Base-by-base conservation (phyloP, 495 filamentous ascomycete genomes). In the Annulohypoxylon stygium region DNA sequence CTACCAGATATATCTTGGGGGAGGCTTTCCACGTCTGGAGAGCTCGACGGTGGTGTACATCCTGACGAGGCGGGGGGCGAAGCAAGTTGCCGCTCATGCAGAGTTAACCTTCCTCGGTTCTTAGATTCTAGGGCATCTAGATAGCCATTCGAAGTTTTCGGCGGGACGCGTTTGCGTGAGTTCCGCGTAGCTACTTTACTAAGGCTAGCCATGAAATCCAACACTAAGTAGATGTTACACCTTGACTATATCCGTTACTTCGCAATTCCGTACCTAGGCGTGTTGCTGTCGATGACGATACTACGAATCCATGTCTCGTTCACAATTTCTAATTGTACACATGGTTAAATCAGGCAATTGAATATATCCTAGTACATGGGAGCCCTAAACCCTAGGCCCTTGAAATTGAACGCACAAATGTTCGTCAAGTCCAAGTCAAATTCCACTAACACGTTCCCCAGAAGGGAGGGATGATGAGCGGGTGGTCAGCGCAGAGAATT, bases 21-120 rank as follows among this genome's bases (percentile, higher is more conserved):
- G 9, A 26, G 4, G 10, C 0, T 20, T 26, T 30, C 41, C 3
- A 3, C 9, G 7, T 3, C 65, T 6, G 36, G 25, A 47, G 65
- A 48, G 23, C 57, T 69, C n/a, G 65, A 61, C 23, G 45, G 47
- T 36, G 54, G 10, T 3, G 25, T 2, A n/a, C 14, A 23, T 23
- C 41, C 57, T 14, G 65, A 61, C 4, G 64, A 67, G 16, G 45
- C 45, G 23, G 65, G 63, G 36, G 63, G 65, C 6, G 65, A 61
- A 7, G 23, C 65, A 23, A 69, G 45, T 33, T 61, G 65, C 11
- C 11, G 11, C n/a, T 5, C 47, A 45, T 45, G 36, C 12, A 20
- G 8, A 55, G 65, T 55, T 4, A 14, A 18, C 6, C 18, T 30
- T 20, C 12, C 30, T 36, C 16, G 65, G 34, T 34, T 23, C 1